These are phyloP conservation scores for Lentinula detonsa DNA, from an alignment of 768 basidiomycete genomes.

Conservation along the genomic window DNA sequence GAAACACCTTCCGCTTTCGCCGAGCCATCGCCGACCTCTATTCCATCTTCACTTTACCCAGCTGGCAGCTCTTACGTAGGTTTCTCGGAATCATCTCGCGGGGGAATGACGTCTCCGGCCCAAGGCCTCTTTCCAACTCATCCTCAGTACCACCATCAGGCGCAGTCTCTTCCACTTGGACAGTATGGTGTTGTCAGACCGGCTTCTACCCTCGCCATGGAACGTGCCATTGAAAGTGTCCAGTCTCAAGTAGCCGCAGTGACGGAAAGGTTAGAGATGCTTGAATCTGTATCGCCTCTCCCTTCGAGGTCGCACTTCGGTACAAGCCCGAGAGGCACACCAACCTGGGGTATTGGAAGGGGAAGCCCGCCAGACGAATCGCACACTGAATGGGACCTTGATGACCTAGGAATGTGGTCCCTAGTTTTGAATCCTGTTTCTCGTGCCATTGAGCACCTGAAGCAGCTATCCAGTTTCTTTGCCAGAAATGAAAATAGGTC, in stretches of 20 bases:
- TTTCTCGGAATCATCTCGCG: slow-evolving; percentile 33
- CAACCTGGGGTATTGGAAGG: slow-evolving; percentile 31
- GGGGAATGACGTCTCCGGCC: slow-evolving; percentile 30
- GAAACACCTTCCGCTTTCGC: slow-evolving; percentile 73
- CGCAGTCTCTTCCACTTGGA: slow-evolving; percentile 25
- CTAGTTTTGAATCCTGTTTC: slow-evolving; percentile 59
- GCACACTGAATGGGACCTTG: slow-evolving; percentile 54
- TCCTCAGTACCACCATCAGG: slow-evolving; percentile 26
- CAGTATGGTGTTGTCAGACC: slow-evolving; percentile 34
- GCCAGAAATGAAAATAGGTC: slow-evolving; percentile 53
- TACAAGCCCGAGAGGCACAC: slow-evolving; percentile 32
- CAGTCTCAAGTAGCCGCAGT: slow-evolving; percentile 81
- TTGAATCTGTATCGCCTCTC: slow-evolving; percentile 41
- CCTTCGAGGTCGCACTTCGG: slow-evolving; percentile 36
- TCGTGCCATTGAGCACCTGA: slow-evolving; percentile 42
- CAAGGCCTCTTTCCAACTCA: slow-evolving; percentile 25
- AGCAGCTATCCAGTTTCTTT: slow-evolving; percentile 51
- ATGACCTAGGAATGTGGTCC: slow-evolving; percentile 84
- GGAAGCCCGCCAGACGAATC: slow-evolving; percentile 34
- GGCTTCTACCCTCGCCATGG: slow-evolving; percentile 49
- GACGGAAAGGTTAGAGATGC: slow-evolving; percentile 72
- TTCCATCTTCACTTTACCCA: slow-evolving; percentile 30
- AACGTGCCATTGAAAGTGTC: slow-evolving; percentile 72
- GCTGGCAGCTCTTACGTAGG: slow-evolving; percentile 29
- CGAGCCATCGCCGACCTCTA: slow-evolving; percentile 32